Evolutionary conservation across 2,329 filamentous ascomycete species (phyloP), one percentile per base, ranked within the genome.

Genomic region (Botrytis medusae): DNA sequence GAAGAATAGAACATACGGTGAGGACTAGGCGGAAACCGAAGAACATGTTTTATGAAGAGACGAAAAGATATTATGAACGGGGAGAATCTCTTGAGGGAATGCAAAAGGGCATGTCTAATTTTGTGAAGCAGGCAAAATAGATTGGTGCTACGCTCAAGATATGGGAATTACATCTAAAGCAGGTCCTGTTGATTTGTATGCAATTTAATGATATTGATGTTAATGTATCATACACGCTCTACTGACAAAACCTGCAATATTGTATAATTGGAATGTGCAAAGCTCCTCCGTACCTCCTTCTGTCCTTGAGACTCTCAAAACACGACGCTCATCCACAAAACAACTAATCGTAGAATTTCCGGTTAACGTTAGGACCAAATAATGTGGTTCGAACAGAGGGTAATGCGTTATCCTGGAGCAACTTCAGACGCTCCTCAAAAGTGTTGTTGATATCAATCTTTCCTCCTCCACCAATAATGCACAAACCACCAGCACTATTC

Each of bases 381-480:
- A 99, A 87, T 25, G 92, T 92, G 83, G 92, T 89, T 81, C 96
- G 89, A 80, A 99, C 91, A 62, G 90, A 90, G 22, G 96, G 96
- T 74, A 98, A 89, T 69, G 93, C 93, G 78, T 93, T 92, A 73
- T 91, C 91, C 84, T 97, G 92, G 77, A 98, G 89, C 75, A 98
- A 87, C 80, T 88, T 89, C 83, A 99, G 87, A 77, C 96, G 91
- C 82, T 97, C 93, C 82, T 98, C 96, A 78, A 98, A 93, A 72
- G 96, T 98, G 87, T 99, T 98, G 89, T 98, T 95, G 83, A 99
- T 95, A 80, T 97, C 94, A 82, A 99, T 98, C 88, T 95, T 98
- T 82, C 96, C 96, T 77, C 87, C 87, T 78, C 92, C 91, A 77
- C 95, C 94, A 72, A 97, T 84, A 77, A 99, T 90, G 74, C 89